phyloP scores from a whole-genome alignment of 2,329 filamentous ascomycete genomes.

The Huntiella omanensis region DNA sequence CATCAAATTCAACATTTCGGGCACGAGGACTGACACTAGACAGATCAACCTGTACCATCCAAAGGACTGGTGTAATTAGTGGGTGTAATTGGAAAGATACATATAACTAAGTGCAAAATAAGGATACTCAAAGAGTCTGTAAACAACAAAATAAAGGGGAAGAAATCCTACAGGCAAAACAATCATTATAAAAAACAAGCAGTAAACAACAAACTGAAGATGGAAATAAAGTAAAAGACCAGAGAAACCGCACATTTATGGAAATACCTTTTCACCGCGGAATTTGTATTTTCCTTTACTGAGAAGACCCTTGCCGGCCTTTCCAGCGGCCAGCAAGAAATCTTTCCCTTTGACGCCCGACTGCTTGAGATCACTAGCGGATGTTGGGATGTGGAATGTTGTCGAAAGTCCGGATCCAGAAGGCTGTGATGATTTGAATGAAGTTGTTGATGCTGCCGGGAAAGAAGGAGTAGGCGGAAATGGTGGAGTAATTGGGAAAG shows the following conservation, averaged over 20 bases:
- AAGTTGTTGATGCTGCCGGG: not conserved
- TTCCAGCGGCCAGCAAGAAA: conserved; percentile 67
- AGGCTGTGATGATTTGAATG: conserved; percentile 12
- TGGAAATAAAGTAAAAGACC: not conserved
- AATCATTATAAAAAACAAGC: not conserved
- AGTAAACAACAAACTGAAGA: not conserved
- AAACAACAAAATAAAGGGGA: no score
- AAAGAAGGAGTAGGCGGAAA: conserved; percentile 7
- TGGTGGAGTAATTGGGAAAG: conserved; percentile 18
- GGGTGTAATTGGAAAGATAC: no score
- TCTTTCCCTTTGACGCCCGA: conserved; percentile 66
- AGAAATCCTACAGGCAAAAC: not conserved
- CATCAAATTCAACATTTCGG: no score
- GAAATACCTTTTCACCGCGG: conserved; percentile 72
- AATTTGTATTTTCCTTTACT: conserved; percentile 82
- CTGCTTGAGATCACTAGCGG: conserved; percentile 28
- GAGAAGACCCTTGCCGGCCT: conserved; percentile 77
- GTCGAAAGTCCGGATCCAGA: conserved; percentile 18
- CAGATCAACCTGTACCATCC: no score
- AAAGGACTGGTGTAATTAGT: no score
- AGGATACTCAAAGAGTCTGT: no score
- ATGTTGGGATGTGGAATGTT: conserved; percentile 17
- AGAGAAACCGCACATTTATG: conserved; percentile 24
- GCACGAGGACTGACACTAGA: no score
- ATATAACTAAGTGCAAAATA: no score